Evolutionary conservation across 139 green algal species (phyloP).

Genomic region (Limnomonas spitsbergensis): DNA sequence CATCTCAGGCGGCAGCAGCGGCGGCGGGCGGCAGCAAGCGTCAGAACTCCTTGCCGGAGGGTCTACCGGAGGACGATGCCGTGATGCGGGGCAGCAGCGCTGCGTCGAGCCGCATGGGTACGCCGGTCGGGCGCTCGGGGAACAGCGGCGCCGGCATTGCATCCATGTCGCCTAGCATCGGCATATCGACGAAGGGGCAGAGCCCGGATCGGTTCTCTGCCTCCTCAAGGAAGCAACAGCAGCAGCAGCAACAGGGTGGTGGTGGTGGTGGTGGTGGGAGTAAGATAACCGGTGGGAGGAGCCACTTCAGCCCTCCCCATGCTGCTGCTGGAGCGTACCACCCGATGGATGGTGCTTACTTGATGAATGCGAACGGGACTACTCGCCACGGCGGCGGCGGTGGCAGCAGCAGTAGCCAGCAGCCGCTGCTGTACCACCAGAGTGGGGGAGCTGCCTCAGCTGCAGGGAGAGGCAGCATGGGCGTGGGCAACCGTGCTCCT

Average conservation of each 20-base stretch:
- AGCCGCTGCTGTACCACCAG: slow-evolving; percentile 39
- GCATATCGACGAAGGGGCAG: neutral
- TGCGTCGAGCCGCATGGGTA: slow-evolving; percentile 4
- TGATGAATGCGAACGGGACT: neutral
- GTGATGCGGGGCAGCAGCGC: neutral
- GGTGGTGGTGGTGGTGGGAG: neutral
- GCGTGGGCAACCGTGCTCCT: slow-evolving; percentile 14
- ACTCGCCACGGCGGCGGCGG: neutral
- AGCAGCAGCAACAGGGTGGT: slow-evolving; percentile 1
- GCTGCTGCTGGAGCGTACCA: neutral
- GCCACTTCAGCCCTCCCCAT: slow-evolving; percentile 14
- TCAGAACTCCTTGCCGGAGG: neutral
- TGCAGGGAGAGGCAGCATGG: neutral
- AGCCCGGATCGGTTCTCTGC: slow-evolving; percentile 27
- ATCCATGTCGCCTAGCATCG: neutral
- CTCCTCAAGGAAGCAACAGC: slow-evolving; percentile 13
- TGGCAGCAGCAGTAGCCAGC: slow-evolving; percentile 17
- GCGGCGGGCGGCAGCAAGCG: neutral
- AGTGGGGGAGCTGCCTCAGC: neutral
- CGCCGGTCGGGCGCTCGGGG: slow-evolving; percentile 1
- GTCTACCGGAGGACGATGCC: neutral
- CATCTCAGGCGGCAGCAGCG: neutral
- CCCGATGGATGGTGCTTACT: neutral
- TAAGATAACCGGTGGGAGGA: neutral
- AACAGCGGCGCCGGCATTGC: neutral